phyloP scores from a whole-genome alignment of 495 filamentous ascomycete species.

The Neurospora pannonica region DNA sequence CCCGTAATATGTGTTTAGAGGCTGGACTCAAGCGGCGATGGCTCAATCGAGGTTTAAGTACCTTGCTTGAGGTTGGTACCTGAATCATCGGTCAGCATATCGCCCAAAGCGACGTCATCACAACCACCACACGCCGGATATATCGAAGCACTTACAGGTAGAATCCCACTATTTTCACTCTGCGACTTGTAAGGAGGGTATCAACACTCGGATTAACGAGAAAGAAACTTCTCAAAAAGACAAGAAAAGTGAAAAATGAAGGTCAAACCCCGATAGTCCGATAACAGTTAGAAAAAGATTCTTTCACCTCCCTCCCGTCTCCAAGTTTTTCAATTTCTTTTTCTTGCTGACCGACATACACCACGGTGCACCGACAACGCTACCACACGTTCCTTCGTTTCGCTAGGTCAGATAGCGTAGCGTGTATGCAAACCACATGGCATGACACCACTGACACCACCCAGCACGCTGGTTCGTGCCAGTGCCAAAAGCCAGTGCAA shows the following conservation, averaged over 20 bases:
- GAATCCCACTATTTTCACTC: too few relatives aligned
- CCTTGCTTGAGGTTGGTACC: background rate
- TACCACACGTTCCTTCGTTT: background rate
- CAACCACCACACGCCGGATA: too few relatives aligned
- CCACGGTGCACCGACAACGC: background rate
- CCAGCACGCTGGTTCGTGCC: background rate
- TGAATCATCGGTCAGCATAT: background rate
- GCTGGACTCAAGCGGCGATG: background rate
- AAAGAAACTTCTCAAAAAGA: background rate
- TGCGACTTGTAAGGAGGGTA: too few relatives aligned
- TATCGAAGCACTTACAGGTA: too few relatives aligned
- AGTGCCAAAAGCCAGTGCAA: background rate
- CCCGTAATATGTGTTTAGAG: background rate
- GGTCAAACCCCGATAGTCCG: background rate
- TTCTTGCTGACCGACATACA: background rate
- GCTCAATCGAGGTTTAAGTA: background rate
- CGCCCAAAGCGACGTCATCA: background rate
- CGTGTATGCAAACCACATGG: background rate
- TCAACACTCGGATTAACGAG: background rate
- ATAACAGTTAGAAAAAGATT: background rate
- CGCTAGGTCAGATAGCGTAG: background rate
- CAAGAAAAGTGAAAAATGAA: background rate
- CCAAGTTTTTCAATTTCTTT: background rate
- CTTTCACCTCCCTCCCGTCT: background rate
- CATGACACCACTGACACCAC: background rate